Evolutionary conservation across 306 rosid genomes (phyloP), one percentile per base, ranked within the genome.

Genomic region (Cercis canadensis): DNA sequence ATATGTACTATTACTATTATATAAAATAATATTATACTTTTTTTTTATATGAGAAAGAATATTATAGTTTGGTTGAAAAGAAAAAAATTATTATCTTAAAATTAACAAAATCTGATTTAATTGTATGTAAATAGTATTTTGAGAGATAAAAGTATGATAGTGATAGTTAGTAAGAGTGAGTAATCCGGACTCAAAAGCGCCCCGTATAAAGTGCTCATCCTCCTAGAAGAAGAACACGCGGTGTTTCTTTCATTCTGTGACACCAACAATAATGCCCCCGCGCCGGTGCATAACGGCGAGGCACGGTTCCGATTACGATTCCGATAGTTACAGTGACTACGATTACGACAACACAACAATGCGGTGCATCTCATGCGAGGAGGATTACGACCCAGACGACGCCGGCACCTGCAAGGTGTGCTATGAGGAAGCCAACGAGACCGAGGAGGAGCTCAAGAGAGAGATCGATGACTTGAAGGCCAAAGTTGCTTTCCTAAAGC

Each of bases 381-480:
- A 69, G 54, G 36, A 36, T 17, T 85, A 78, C 75, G 68, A 67
- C 29, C 36, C 74, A 1, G 62, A 46, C 4, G 78, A 74, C 15
- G 87, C 82, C 13, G 98, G 92, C 59, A 94, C 96, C 21, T 89
- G 98, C 87, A 86, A 67, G 67, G 90, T 77, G 78, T 94, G 97
- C 78, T 90, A 88, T 79, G 89, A 81, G 34, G 96, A 90, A 76
- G 96, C 92, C 62, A 87, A 88, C 77, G 97, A 88, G 51, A 86
- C 82, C 2, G 81, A 88, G 78, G 90, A 93, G 19, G 96, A 87
- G 73, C 87, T 85, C 68, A 89, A 87, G 79, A 80, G 80, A 5
- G 82, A 94, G 87, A 94, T 94, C 90, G 86, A 87, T 5, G 90
- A 87, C 3, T 81, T 94, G 68, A 87, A 74, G 57, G 69, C 96